A percentile compares a stretch with the other conserved stretches of the same genome.
These are phyloP conservation scores for Aquilaria malaccensis DNA, from an alignment of 345 rosid genomes.

Conservation along the genomic window DNA sequence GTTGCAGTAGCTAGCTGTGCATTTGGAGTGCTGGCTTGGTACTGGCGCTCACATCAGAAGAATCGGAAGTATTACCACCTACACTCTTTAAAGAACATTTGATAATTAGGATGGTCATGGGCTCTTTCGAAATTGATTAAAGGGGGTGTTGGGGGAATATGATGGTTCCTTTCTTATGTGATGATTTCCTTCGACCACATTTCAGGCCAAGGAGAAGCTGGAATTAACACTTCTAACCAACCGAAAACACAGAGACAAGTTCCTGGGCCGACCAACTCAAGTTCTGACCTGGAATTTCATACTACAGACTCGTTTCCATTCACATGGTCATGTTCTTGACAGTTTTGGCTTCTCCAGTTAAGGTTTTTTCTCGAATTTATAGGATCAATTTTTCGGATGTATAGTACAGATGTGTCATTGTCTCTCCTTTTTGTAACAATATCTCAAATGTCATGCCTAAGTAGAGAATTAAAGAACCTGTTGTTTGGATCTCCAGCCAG, in stretches of 20 bases:
- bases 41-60: slow-evolving; percentile 96
- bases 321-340: too few relatives aligned
- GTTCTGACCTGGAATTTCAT: slow-evolving; percentile 24
- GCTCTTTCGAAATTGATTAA: slow-evolving; percentile 26
- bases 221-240: slow-evolving; percentile 35
- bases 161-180: slow-evolving; percentile 28
- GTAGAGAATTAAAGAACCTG: too few relatives aligned
- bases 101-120: slow-evolving; percentile 37
- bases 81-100: slow-evolving; percentile 79
- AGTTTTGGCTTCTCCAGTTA: too few relatives aligned
- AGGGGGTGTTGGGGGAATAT: slow-evolving; percentile 16
- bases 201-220: slow-evolving; percentile 81
- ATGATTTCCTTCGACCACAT: slow-evolving; percentile 40
- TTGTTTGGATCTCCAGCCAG: too few relatives aligned
- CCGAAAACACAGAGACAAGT: slow-evolving; percentile 21
- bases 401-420: too few relatives aligned
- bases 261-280: slow-evolving; percentile 20
- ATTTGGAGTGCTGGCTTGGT: slow-evolving; percentile 93
- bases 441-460: too few relatives aligned
- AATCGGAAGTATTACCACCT: slow-evolving; percentile 87
- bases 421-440: too few relatives aligned
- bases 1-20: slow-evolving; percentile 96
- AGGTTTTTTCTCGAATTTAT: too few relatives aligned
- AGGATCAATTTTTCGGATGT: too few relatives aligned
- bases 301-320: slow-evolving; percentile 14